Conservation (phyloP, 495 filamentous ascomycete genomes). For the Hyaloscypha bicolor region DNA sequence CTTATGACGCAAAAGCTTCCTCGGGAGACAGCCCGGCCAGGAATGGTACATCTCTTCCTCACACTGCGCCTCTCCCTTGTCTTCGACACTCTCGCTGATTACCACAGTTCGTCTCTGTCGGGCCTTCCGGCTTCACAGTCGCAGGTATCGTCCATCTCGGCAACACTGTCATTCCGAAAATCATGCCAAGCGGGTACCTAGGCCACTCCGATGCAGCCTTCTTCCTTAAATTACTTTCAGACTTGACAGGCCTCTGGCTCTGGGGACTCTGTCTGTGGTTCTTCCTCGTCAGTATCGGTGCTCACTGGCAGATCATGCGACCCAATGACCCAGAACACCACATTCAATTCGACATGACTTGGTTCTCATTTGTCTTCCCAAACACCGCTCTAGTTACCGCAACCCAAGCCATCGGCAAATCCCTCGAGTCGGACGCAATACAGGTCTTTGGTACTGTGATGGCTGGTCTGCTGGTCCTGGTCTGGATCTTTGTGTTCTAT, state of each 20-base stretch:
- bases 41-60: constrained; percentile 52
- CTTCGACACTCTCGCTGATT: constrained; percentile 1
- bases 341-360: constrained; percentile 83
- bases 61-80: too few relatives aligned
- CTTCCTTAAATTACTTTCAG: constrained; percentile 44
- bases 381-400: constrained; percentile 78
- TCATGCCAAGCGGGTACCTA: constrained; percentile 41
- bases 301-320: constrained; percentile 71
- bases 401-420: constrained; percentile 70
- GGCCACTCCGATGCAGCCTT: constrained; percentile 40
- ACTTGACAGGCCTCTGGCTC: constrained; percentile 69
- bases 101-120: constrained; percentile 71
- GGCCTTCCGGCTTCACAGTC: constrained; percentile 78
- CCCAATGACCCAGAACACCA: constrained; percentile 44
- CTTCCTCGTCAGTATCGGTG: constrained; percentile 77
- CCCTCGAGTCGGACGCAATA: constrained; percentile 62
- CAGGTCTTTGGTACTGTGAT: constrained; percentile 69
- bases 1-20: constrained; percentile 92
- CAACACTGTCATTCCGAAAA: constrained; percentile 38
- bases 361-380: constrained; percentile 80
- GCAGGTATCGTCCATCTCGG: constrained; percentile 60
- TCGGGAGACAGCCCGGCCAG: constrained; percentile 71
- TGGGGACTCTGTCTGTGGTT: constrained; percentile 88
- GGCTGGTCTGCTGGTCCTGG: constrained; percentile 60
- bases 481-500: constrained; percentile 69